Conservation (phyloP, 345 rosid species). For the Physaria fendleri region DNA sequence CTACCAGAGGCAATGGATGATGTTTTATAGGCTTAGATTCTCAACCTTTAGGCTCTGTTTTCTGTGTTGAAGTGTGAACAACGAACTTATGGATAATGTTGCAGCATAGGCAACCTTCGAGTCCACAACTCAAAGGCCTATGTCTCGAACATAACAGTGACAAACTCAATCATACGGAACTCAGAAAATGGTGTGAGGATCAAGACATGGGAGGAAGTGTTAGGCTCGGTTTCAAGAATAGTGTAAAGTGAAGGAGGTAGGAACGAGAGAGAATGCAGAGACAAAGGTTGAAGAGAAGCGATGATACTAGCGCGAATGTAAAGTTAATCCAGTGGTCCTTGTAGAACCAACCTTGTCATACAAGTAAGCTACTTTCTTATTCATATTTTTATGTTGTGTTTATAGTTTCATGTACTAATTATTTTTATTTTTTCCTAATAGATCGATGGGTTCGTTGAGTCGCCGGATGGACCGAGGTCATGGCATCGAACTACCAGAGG, state of each 20-base stretch:
- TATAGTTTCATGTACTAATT: background rate
- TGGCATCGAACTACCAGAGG: conserved; percentile 56
- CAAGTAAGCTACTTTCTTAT: conserved; percentile 44
- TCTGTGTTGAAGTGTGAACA: background rate
- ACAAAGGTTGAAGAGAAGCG: too few species aligned
- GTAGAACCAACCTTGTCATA: conserved; percentile 44
- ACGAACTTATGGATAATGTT: conserved; percentile 5
- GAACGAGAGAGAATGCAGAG: too few species aligned
- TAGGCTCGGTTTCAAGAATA: conserved; percentile 67
- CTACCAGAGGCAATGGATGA: conserved; percentile 71
- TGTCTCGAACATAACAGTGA: conserved; percentile 70
- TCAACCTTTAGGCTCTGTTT: background rate
- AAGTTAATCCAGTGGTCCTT: conserved; percentile 90
- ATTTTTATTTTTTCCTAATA: background rate
- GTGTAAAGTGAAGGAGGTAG: too few species aligned
- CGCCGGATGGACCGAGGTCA: conserved; percentile 43
- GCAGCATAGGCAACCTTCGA: conserved; percentile 91
- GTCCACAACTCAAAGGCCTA: conserved; percentile 66
- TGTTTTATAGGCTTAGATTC: conserved; percentile 39
- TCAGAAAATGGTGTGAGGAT: conserved; percentile 75
- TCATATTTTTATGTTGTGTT: background rate
- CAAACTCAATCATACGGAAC: conserved; percentile 56
- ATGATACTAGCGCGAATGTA: too few species aligned
- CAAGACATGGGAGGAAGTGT: conserved; percentile 97
- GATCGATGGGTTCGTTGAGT: conserved; percentile 42